Conservation (phyloP, 352 stramenopile species). For the Phytophthora fragariaefolia region DNA sequence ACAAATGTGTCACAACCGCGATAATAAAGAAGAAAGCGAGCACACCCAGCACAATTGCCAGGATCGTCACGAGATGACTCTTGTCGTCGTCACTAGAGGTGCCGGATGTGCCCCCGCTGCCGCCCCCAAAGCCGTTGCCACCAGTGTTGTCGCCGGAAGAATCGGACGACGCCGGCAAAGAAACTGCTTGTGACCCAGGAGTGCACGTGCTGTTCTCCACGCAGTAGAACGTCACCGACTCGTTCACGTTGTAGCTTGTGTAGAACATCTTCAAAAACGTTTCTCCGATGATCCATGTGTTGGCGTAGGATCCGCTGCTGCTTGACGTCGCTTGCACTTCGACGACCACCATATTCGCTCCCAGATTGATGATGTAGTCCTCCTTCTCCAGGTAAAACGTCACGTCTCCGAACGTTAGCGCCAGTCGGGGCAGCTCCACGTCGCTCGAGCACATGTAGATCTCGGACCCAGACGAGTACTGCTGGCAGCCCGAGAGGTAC, state of each 20-base stretch:
- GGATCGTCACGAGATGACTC: constrained; percentile 40
- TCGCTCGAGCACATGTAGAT: constrained; percentile 67
- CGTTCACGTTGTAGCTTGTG: constrained; percentile 68
- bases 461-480: constrained; percentile 33
- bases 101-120: constrained; percentile 24
- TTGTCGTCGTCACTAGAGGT: constrained; percentile 27
- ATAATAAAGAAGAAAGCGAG: constrained; percentile 51
- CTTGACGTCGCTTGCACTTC: constrained; percentile 51
- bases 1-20: constrained; percentile 37
- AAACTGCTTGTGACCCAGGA: constrained; percentile 36
- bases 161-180: constrained; percentile 37
- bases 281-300: constrained; percentile 82
- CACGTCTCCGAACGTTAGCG: constrained; percentile 58
- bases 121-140: constrained; percentile 32
- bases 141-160: constrained; percentile 38
- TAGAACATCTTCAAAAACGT: constrained; percentile 84
- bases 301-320: constrained; percentile 39
- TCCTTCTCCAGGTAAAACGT: constrained; percentile 69
- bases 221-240: constrained; percentile 75
- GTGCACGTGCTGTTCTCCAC: constrained; percentile 50
- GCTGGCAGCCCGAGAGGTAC: constrained; percentile 52
- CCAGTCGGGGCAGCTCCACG: constrained; percentile 54
- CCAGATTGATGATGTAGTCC: constrained; percentile 61
- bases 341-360: constrained; percentile 40
- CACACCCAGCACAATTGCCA: constrained; percentile 44